Conservation (phyloP, 169 alveolate species). For the Pseudocohnilembus persalinus region DNA sequence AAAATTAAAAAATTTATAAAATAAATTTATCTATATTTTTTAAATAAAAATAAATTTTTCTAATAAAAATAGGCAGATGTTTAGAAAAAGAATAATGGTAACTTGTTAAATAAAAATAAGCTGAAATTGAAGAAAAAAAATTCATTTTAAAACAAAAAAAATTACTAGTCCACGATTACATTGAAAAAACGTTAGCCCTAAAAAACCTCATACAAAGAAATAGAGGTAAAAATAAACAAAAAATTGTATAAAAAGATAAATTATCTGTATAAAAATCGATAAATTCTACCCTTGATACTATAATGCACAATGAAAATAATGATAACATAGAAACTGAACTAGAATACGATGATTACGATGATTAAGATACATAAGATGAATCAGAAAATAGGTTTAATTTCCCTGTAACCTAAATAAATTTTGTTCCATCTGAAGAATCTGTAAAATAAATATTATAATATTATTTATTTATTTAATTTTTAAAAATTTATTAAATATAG, state of each 20-base stretch:
- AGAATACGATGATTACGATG: background rate
- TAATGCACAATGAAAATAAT: background rate
- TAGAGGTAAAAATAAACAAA: background rate
- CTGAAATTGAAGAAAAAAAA: background rate
- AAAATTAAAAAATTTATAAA: background rate
- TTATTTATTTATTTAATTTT: background rate
- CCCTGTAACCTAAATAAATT: background rate
- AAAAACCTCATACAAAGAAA: constrained; percentile 16
- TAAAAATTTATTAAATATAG: background rate
- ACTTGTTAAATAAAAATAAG: constrained; percentile 2
- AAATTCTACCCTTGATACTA: too few species aligned
- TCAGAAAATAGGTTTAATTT: constrained; percentile 6
- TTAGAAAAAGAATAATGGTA: constrained; percentile 7
- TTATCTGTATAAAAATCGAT: background rate
- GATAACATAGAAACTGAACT: background rate
- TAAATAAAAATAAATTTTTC: too few species aligned
- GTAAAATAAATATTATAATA: background rate
- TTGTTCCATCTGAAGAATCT: background rate
- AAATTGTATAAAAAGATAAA: background rate
- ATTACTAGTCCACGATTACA: background rate
- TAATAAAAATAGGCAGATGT: constrained; percentile 26
- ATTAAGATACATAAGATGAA: background rate
- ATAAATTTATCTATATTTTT: background rate
- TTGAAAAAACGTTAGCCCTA: constrained; percentile 3
- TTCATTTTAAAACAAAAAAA: background rate